phyloP scores from a whole-genome alignment of 2,329 filamentous ascomycete species.

The Penicillium sclerotiorum region DNA sequence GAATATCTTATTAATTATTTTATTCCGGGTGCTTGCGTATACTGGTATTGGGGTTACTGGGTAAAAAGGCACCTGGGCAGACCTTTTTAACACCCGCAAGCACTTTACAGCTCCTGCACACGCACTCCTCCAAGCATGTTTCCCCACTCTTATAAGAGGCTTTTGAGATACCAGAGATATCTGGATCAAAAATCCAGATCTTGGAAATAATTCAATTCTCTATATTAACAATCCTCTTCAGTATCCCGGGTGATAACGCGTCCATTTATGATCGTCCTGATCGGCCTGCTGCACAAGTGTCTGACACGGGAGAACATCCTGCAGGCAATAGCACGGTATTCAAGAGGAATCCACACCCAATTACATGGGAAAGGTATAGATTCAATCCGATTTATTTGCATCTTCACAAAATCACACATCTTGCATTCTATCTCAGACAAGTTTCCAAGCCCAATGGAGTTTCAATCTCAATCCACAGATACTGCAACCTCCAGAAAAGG shows the following conservation, averaged over 20 bases:
- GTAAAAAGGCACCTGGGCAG: not conserved
- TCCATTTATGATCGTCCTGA: no score
- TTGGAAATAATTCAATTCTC: not conserved
- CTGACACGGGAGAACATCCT: slow-evolving; percentile 17
- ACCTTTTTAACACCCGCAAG: slow-evolving; percentile 2
- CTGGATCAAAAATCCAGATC: not conserved
- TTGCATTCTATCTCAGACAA: not conserved
- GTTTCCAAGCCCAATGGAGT: no score
- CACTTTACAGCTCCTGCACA: slow-evolving; percentile 8
- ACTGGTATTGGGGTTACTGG: slow-evolving; percentile 18
- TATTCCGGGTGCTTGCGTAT: slow-evolving; percentile 29
- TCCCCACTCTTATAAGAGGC: no score
- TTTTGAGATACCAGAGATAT: no score
- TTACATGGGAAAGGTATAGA: not conserved
- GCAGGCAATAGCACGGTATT: slow-evolving; percentile 8
- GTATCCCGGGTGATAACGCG: no score
- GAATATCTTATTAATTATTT: slow-evolving; percentile 4
- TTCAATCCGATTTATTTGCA: not conserved
- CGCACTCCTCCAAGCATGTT: slow-evolving; percentile 3
- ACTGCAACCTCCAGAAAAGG: slow-evolving; percentile 2
- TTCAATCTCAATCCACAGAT: not conserved
- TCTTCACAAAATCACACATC: no score
- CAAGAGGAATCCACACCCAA: not conserved
- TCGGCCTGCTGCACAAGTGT: no score
- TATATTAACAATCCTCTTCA: no score